phyloP scores from a whole-genome alignment of 75 land plant genomes.

The Pinus tabuliformis region DNA sequence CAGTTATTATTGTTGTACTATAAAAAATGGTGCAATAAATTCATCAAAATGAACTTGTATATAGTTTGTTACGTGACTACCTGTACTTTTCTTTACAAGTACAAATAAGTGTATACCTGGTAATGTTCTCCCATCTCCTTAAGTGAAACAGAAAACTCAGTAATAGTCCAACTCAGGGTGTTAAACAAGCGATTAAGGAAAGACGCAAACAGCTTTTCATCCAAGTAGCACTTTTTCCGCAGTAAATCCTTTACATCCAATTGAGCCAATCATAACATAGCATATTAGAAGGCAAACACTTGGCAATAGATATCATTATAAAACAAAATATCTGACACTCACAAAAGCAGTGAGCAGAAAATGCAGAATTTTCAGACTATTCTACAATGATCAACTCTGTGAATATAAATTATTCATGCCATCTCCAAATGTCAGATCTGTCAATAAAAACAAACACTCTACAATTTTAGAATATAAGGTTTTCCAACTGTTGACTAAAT shows the following conservation, averaged over 20 bases:
- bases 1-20: neutral
- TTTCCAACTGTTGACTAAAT: neutral
- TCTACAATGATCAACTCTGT: neutral
- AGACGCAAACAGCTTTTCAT: slow-evolving; percentile 74
- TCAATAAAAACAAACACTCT: neutral
- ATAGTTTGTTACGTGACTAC: neutral
- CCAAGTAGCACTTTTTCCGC: slow-evolving; percentile 60
- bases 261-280: neutral
- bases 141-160: slow-evolving; percentile 91
- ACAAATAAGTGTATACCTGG: slow-evolving; percentile 20
- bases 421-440: neutral
- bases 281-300: slow-evolving; percentile 3
- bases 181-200: slow-evolving; percentile 94
- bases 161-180: slow-evolving; percentile 96
- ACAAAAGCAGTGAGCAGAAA: neutral
- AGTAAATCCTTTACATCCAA: slow-evolving; percentile 51
- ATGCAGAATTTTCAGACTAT: neutral
- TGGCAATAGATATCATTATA: neutral
- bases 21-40: neutral
- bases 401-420: neutral
- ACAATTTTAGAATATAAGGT: neutral
- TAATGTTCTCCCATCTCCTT: slow-evolving; percentile 85
- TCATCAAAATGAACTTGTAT: slow-evolving; percentile 3
- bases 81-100: neutral
- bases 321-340: neutral